Evolutionary conservation across 2,329 filamentous ascomycete genomes (phyloP), one percentile per base, ranked within the genome.

Genomic region (Epichloe amarillans): DNA sequence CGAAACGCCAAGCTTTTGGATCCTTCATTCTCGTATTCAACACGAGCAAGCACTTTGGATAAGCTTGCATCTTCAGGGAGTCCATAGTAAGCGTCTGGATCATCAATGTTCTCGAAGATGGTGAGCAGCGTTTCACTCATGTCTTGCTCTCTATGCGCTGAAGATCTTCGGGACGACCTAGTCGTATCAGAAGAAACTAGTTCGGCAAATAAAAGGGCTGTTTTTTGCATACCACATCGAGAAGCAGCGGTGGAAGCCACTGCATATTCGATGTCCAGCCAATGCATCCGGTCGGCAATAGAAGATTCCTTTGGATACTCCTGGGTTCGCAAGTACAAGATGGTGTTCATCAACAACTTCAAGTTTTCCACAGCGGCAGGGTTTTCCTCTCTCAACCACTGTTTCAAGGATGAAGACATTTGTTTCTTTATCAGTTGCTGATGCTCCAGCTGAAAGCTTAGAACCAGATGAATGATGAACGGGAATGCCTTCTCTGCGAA

Each of bases 51-150:
- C 1, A 97, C 84, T 11, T 84, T 88, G 15, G 78, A 73, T 15
- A 98, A 69, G 52, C 82, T 89, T 6, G 88, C 79, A 40, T 80
- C 79, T 64, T 94, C 86, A 41, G 87, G 80, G 7, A 96, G 76
- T 4, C 93, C 94, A 62, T 98, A 98, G 64, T 95, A 98, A 0
- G 89, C 84, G 64, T 99, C 93, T 2, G 90, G 91, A 60, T 99
- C 94, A 61, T 96, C 90, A 45, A 98, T 86, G 54, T 88, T 91
- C 62, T 88, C 85, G 64, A 93, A 98, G 3, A 98, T 90, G 1
- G 78, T 73, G 43, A 95, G 74, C 12, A 97, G 72, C 1, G 94
- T 73, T 33, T 86, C 80, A 3, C 78, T 75, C 6, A 86, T 77
- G 26, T 82, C 69, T 45, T 72, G 62, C 56, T 76, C 69, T 56